These are phyloP conservation scores for Ehretia macrophylla DNA, from an alignment of 257 asterid genomes.

Conservation along the genomic window DNA sequence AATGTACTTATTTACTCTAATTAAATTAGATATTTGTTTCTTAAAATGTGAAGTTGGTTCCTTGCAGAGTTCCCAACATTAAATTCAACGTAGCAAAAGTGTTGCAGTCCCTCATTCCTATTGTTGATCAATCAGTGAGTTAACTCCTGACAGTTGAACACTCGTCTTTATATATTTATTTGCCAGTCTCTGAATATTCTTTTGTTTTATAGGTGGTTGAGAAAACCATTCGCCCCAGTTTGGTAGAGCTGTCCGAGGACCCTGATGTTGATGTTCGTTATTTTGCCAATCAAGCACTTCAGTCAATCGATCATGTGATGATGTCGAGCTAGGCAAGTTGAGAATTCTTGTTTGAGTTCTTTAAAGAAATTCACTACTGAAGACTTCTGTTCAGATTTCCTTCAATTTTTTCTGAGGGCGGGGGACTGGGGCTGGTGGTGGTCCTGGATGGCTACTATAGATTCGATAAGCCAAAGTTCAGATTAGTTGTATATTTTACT, in stretches of 20 bases:
- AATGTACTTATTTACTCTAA: background rate
- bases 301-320: conserved; percentile 50
- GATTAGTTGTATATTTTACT: background rate
- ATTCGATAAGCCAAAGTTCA: conserved; percentile 1
- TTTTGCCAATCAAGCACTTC: conserved; percentile 59
- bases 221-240: conserved; percentile 51
- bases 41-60: background rate
- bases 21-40: background rate
- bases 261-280: conserved; percentile 75
- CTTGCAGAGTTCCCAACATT: conserved; percentile 60
- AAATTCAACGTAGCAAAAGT: conserved; percentile 75
- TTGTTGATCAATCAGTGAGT: conserved; percentile 62
- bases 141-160: background rate
- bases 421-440: background rate
- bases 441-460: background rate
- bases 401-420: background rate
- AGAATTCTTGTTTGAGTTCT: background rate
- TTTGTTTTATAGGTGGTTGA: conserved; percentile 45
- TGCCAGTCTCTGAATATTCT: background rate
- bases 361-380: background rate
- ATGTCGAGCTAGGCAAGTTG: conserved; percentile 41
- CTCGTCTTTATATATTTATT: background rate
- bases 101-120: conserved; percentile 57
- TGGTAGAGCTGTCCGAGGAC: conserved; percentile 61
- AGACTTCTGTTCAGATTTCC: background rate